Percentiles rank a stretch among this genome's conserved stretches.
These are phyloP conservation scores for Ophiostoma himal-ulmi DNA, from an alignment of 2,329 filamentous ascomycete species.

Conservation along the genomic window DNA sequence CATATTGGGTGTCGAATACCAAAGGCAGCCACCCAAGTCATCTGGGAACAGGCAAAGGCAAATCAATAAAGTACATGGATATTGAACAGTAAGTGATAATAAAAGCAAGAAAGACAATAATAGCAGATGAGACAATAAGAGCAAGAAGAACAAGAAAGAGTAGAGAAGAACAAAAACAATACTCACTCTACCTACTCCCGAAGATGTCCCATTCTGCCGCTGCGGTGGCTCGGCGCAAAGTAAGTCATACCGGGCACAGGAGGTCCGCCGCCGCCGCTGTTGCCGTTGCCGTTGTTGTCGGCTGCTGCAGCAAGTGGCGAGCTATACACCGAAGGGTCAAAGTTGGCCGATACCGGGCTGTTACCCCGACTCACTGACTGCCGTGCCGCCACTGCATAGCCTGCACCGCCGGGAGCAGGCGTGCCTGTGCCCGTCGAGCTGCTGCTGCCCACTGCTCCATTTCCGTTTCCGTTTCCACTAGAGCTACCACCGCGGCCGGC, in stretches of 20 bases:
- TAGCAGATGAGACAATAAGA: background rate
- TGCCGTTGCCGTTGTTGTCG: background rate
- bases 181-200: background rate
- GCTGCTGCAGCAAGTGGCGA: background rate
- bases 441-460: slow-evolving; percentile 3
- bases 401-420: background rate
- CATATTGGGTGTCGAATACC: background rate
- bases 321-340: slow-evolving; percentile 32
- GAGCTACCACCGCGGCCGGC: slow-evolving; percentile 30
- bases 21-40: background rate
- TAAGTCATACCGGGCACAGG: slow-evolving; percentile 37
- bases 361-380: slow-evolving; percentile 41
- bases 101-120: background rate
- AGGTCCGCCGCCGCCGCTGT: slow-evolving; percentile 15
- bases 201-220: slow-evolving; percentile 42
- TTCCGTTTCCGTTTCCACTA: background rate
- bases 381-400: slow-evolving; percentile 12
- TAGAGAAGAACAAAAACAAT: background rate
- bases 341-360: slow-evolving; percentile 39
- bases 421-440: background rate
- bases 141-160: background rate
- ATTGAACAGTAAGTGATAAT: background rate
- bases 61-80: background rate
- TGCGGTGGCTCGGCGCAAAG: slow-evolving; percentile 36
- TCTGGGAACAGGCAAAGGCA: background rate